Evolutionary conservation across 805 yeast species (phyloP).

Genomic region (Metschnikowia similis): DNA sequence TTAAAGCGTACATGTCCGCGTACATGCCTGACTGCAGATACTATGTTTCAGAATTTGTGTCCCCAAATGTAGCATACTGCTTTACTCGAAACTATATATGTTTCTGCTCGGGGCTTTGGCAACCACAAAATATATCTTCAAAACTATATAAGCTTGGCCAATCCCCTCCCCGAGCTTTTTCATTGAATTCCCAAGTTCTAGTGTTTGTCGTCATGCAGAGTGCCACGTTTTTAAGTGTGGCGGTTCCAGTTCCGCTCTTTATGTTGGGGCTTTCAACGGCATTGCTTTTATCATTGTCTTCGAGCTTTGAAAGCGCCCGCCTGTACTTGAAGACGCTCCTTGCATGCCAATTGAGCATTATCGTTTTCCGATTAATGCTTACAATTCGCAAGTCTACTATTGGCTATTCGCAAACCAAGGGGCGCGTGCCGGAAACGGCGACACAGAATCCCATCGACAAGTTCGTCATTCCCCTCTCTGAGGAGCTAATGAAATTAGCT

Average conservation of each 20-base stretch:
- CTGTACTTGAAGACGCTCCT: slow-evolving; percentile 3
- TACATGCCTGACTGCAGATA: slow-evolving; percentile 1
- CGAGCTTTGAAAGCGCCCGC: background rate
- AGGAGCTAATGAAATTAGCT: slow-evolving; percentile 5
- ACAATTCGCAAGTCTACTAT: slow-evolving; percentile 6
- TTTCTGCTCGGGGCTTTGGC: background rate
- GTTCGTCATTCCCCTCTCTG: slow-evolving; percentile 9
- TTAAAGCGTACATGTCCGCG: background rate
- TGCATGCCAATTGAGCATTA: slow-evolving; percentile 6
- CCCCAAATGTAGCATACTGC: background rate
- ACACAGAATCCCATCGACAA: slow-evolving; percentile 4
- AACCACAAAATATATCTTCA: background rate
- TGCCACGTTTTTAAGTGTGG: slow-evolving; percentile 1
- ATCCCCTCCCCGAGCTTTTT: background rate
- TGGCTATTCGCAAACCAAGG: background rate
- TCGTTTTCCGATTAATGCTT: slow-evolving; percentile 2
- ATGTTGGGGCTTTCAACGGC: background rate
- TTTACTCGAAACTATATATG: background rate
- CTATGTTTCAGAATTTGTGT: slow-evolving; percentile 3
- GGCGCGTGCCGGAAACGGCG: slow-evolving; percentile 10
- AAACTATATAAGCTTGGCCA: background rate
- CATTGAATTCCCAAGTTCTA: background rate
- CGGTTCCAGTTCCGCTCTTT: slow-evolving; percentile 1
- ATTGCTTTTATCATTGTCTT: background rate
- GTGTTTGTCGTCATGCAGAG: slow-evolving; percentile 5